Conservation (phyloP, 2,329 filamentous ascomycete genomes). For the Aspergillus novoparasiticus region DNA sequence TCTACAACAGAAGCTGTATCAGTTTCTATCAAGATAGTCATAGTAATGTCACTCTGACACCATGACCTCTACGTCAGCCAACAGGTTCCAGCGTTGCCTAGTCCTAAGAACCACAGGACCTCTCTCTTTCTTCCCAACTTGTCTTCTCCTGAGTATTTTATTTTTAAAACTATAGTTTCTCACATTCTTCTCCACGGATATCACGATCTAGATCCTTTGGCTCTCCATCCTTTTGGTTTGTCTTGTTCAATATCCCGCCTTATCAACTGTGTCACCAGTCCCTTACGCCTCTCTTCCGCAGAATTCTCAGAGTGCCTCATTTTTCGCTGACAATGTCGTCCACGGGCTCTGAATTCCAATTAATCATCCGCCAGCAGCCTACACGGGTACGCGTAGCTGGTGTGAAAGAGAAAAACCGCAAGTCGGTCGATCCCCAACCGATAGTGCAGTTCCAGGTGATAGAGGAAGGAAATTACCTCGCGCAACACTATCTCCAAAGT, state of each 20-base stretch:
- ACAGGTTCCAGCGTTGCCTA: too few species aligned
- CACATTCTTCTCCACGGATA: conserved; percentile 22
- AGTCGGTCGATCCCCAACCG: conserved; percentile 82
- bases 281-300: conserved; percentile 43
- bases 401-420: conserved; percentile 79
- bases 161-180: conserved; percentile 26
- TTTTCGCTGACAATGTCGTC: conserved; percentile 45
- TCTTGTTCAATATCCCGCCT: conserved; percentile 30
- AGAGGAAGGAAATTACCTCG: conserved; percentile 49
- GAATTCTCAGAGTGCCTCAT: conserved; percentile 41
- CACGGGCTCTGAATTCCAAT: conserved; percentile 57
- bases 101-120: conserved; percentile 26
- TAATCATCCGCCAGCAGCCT: conserved; percentile 68
- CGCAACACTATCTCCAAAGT: conserved; percentile 66
- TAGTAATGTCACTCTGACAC: not conserved
- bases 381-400: conserved; percentile 67
- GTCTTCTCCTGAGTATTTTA: conserved; percentile 14
- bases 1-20: accelerated
- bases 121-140: conserved; percentile 14
- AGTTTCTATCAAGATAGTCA: not conserved
- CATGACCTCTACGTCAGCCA: not conserved
- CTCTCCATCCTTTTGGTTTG: conserved; percentile 10
- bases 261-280: conserved; percentile 45
- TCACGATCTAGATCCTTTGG: conserved; percentile 24
- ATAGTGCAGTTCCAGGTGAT: conserved; percentile 71